phyloP scores from a whole-genome alignment of 2,329 filamentous ascomycete species.

The Falciphora oryzae region DNA sequence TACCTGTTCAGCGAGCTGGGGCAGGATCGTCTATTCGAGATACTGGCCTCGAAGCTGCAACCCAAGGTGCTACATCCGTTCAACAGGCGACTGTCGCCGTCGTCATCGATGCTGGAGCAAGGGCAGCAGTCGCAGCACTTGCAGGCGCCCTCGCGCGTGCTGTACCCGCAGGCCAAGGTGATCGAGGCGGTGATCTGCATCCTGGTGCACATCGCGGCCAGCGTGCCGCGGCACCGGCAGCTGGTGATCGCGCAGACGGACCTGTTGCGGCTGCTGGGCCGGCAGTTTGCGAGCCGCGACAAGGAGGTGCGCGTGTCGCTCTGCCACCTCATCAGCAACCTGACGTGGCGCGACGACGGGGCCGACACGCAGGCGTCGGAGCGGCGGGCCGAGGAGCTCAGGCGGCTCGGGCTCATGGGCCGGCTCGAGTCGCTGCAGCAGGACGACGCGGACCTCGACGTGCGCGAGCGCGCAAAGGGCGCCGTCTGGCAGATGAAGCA shows the following conservation, averaged over 20 bases:
- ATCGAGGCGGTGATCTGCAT: constrained; percentile 74
- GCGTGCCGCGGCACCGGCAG: constrained; percentile 70
- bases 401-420: constrained; percentile 63
- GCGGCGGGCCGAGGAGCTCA: constrained; percentile 62
- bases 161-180: constrained; percentile 61
- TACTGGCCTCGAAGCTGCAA: constrained; percentile 72
- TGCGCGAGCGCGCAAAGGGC: constrained; percentile 76
- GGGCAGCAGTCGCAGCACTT: background rate
- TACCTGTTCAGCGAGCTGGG: constrained; percentile 72
- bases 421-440: constrained; percentile 56
- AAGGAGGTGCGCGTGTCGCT: constrained; percentile 70
- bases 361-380: constrained; percentile 59
- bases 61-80: constrained; percentile 52
- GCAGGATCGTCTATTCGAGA: constrained; percentile 71
- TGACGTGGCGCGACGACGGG: constrained; percentile 75
- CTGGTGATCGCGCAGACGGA: constrained; percentile 70
- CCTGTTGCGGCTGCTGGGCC: constrained; percentile 65
- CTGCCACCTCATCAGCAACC: constrained; percentile 79
- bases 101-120: constrained; percentile 9
- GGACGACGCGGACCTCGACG: constrained; percentile 71
- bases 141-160: constrained; percentile 32
- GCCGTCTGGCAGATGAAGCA: constrained; percentile 61
- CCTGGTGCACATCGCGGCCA: constrained; percentile 82
- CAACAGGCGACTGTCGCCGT: constrained; percentile 32
- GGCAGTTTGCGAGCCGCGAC: constrained; percentile 67